These are phyloP conservation scores for Postia placenta DNA, from an alignment of 768 basidiomycete species.

Conservation along the genomic window DNA sequence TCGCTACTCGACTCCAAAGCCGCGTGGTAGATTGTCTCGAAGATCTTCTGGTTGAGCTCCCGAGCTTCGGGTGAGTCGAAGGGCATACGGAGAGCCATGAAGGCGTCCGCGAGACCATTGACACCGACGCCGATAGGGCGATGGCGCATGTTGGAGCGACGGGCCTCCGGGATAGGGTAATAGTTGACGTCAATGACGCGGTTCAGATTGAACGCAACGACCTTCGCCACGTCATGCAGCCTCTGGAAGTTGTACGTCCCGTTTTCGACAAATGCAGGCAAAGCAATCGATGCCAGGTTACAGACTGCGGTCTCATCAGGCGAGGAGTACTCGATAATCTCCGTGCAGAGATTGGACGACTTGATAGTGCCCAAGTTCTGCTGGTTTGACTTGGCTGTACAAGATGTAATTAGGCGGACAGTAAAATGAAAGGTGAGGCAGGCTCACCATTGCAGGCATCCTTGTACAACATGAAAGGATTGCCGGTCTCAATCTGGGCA, in stretches of 20 bases:
- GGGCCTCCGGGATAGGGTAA: constrained; percentile 91
- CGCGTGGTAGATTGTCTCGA: constrained; percentile 98
- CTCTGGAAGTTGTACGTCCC: constrained; percentile 91
- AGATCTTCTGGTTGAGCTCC: constrained; percentile 89
- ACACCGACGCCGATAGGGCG: constrained; percentile 97
- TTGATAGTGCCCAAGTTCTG: constrained; percentile 98
- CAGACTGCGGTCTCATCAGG: constrained; percentile 98
- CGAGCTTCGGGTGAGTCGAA: constrained; percentile 89
- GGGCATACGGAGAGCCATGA: constrained; percentile 95
- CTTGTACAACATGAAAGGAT: constrained; percentile 99
- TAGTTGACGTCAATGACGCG: constrained; percentile 92
- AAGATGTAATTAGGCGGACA: not conserved
- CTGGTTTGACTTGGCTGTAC: constrained; percentile 91
- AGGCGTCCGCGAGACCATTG: constrained; percentile 95
- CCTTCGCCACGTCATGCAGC: constrained; percentile 90
- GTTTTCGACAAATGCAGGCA: constrained; percentile 83
- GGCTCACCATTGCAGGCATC: constrained; percentile 84
- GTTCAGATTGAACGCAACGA: constrained; percentile 91
- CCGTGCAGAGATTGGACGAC: constrained; percentile 97
- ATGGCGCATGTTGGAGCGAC: constrained; percentile 91
- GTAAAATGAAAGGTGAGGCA: not conserved
- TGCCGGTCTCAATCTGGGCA: constrained; percentile 96
- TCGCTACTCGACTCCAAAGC: constrained; percentile 89
- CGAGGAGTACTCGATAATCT: constrained; percentile 97
- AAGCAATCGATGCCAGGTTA: constrained; percentile 94